phyloP scores from a whole-genome alignment of 2,329 filamentous ascomycete genomes.

The Paraphaeosphaeria sporulosa region DNA sequence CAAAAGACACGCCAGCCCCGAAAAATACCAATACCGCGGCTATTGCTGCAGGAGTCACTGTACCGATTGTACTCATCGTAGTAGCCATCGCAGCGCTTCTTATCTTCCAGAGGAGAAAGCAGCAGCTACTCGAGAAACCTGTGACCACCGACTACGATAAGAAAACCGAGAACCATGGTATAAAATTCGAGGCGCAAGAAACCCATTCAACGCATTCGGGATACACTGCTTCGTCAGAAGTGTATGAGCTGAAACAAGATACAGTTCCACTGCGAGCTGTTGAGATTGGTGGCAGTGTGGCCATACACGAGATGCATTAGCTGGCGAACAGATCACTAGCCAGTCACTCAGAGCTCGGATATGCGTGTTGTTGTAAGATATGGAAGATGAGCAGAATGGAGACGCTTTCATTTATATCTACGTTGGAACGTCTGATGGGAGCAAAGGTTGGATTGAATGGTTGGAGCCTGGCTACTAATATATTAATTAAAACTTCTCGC shows the following conservation, averaged over 20 bases:
- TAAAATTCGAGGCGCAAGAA: too few relatives aligned
- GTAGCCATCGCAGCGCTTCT: not conserved
- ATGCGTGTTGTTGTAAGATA: not conserved
- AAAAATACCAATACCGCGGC: not conserved
- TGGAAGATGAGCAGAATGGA: not conserved
- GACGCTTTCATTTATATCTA: not conserved
- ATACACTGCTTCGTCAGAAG: too few relatives aligned
- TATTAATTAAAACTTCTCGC: slow-evolving; percentile 55
- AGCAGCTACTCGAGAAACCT: not conserved
- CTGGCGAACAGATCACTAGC: not conserved
- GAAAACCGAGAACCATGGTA: too few relatives aligned
- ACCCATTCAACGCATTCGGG: too few relatives aligned
- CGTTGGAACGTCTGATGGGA: not conserved
- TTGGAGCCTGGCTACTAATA: not conserved
- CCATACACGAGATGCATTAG: not conserved
- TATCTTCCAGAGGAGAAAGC: not conserved
- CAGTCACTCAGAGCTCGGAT: not conserved
- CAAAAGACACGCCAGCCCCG: not conserved
- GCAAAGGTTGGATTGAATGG: not conserved
- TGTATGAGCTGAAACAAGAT: too few relatives aligned
- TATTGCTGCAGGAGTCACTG: not conserved
- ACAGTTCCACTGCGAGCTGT: too few relatives aligned
- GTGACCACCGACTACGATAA: too few relatives aligned
- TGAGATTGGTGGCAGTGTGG: not conserved
- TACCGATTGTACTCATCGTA: not conserved